Conservation (phyloP, 192 early-diverging fungal genomes). For the Dimargaris cristalligena region DNA sequence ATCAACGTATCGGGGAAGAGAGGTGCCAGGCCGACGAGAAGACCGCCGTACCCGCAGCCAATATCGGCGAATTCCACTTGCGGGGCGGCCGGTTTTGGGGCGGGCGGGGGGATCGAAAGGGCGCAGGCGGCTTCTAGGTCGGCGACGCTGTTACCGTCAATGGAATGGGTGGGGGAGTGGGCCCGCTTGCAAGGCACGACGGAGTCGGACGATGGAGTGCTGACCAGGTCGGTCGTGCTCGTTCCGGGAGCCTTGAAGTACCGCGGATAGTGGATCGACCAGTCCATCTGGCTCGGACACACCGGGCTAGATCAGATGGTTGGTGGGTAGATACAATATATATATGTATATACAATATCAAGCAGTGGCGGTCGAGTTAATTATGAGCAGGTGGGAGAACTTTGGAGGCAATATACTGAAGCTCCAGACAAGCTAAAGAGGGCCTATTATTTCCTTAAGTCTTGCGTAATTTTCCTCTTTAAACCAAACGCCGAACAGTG, state of each 20-base stretch:
- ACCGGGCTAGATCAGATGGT: conserved; percentile 34
- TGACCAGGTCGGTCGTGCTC: not conserved
- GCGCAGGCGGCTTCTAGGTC: not conserved
- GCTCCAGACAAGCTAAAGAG: not conserved
- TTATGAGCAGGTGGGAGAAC: not conserved
- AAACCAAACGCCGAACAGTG: not conserved
- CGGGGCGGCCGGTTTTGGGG: conserved; percentile 3
- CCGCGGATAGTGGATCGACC: conserved; percentile 74
- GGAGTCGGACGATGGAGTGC: conserved; percentile 18
- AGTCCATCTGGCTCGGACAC: conserved; percentile 67
- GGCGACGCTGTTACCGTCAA: not conserved
- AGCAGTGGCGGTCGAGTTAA: not conserved
- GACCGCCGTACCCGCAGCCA: conserved; percentile 95
- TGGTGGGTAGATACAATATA: not conserved
- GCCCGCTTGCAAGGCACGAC: conserved; percentile 11
- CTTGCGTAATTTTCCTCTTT: not conserved
- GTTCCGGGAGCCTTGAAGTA: conserved; percentile 23
- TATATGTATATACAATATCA: no score
- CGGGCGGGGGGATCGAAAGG: not conserved
- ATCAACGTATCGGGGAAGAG: conserved; percentile 85
- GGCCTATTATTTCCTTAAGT: not conserved
- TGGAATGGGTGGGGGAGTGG: not conserved
- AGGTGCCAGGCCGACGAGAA: conserved; percentile 71
- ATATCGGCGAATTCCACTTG: conserved; percentile 92
- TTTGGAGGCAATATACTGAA: not conserved